Conservation (phyloP, 139 green algal genomes). For the Microglena sp. region DNA sequence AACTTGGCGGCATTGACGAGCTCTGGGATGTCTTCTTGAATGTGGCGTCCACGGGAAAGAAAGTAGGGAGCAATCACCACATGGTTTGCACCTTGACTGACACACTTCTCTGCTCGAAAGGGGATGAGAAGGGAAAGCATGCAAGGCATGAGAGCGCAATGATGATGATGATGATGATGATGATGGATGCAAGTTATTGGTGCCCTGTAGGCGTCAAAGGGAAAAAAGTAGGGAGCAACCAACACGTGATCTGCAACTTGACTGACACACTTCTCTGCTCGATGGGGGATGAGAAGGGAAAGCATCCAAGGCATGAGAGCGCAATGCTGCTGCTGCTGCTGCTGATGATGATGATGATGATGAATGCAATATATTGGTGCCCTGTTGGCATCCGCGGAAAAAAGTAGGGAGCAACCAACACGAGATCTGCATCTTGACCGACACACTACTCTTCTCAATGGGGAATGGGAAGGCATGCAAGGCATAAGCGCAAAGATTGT, state of each 20-base stretch:
- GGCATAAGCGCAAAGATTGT: too few species aligned
- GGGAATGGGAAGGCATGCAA: background rate
- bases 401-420: slow-evolving; percentile 82
- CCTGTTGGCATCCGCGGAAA: too few species aligned
- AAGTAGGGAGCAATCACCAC: slow-evolving; percentile 85
- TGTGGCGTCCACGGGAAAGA: slow-evolving; percentile 67
- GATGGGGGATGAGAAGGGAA: background rate
- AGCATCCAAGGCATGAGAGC: background rate
- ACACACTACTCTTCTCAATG: slow-evolving; percentile 39
- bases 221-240: slow-evolving; percentile 80
- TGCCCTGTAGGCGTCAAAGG: too few species aligned
- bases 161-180: background rate
- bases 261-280: slow-evolving; percentile 31
- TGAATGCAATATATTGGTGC: too few species aligned
- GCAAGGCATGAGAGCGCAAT: background rate
- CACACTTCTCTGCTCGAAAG: slow-evolving; percentile 35
- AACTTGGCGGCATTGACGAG: slow-evolving; percentile 55
- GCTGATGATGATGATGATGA: too few species aligned
- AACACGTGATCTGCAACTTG: slow-evolving; percentile 47
- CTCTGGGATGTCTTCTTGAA: slow-evolving; percentile 75
- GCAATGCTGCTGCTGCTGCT: background rate
- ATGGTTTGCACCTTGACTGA: slow-evolving; percentile 25
- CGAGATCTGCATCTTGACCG: slow-evolving; percentile 23
- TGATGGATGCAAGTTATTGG: too few species aligned
- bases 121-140: background rate